phyloP scores from a whole-genome alignment of 2,329 filamentous ascomycete genomes.

The Apiospora pterosperma region DNA sequence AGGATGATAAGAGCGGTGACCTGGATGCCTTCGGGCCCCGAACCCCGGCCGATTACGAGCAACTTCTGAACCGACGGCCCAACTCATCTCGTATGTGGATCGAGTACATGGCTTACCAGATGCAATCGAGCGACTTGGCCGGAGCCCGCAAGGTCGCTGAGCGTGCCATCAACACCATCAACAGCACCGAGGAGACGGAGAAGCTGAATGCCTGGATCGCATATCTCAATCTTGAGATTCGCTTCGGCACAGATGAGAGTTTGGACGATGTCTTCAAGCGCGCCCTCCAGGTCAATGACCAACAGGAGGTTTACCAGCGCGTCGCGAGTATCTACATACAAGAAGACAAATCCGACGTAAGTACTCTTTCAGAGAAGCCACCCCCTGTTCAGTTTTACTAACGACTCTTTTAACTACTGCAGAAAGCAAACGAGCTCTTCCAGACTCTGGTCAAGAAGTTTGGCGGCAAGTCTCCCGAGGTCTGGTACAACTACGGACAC shows the following conservation, averaged over 20 bases:
- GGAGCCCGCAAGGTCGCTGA: conserved; percentile 88
- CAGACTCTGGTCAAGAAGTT: conserved; percentile 85
- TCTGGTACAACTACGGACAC: conserved; percentile 93
- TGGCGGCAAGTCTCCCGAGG: conserved; percentile 71
- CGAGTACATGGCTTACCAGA: conserved; percentile 97
- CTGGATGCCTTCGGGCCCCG: conserved; percentile 86
- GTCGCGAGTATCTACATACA: conserved; percentile 94
- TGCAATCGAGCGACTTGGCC: conserved; percentile 83
- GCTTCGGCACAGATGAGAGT: conserved; percentile 79
- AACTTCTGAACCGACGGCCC: conserved; percentile 84
- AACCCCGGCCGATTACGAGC: conserved; percentile 88
- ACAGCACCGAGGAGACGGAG: conserved; percentile 84
- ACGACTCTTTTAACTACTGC: conserved; percentile 12
- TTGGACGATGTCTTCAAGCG: conserved; percentile 86
- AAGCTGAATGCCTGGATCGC: conserved; percentile 96
- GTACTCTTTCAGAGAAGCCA: conserved; percentile 20
- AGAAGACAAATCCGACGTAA: conserved; percentile 78
- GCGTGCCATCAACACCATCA: conserved; percentile 86
- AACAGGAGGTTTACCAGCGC: conserved; percentile 83
- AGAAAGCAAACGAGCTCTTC: conserved; percentile 89
- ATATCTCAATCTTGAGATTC: conserved; percentile 88
- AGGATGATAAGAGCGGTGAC: conserved; percentile 87
- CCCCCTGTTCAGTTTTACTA: neutral
- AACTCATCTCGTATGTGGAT: conserved; percentile 95
- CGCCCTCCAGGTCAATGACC: conserved; percentile 90